These are phyloP conservation scores for Penicillium nucicola DNA, from an alignment of 495 filamentous ascomycete genomes.

Conservation along the genomic window DNA sequence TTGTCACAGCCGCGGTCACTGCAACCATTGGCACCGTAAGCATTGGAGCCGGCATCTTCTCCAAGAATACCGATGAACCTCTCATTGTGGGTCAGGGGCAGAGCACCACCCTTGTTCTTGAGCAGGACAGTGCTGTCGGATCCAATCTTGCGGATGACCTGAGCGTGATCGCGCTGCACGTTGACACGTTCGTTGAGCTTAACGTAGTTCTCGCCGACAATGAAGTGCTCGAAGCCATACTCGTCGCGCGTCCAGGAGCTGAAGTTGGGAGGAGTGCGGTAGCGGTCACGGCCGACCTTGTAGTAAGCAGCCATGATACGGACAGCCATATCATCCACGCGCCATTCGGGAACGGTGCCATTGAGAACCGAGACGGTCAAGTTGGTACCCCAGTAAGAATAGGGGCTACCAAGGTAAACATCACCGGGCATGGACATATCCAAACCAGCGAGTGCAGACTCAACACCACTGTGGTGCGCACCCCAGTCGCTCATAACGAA, in stretches of 20 bases:
- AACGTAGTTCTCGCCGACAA: slow-evolving; percentile 55
- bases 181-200: slow-evolving; percentile 84
- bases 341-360: slow-evolving; percentile 85
- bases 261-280: slow-evolving; percentile 73
- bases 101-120: slow-evolving; percentile 73
- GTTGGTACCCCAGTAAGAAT: slow-evolving; percentile 83
- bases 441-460: slow-evolving; percentile 74
- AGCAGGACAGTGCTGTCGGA: slow-evolving; percentile 79
- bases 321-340: slow-evolving; percentile 88
- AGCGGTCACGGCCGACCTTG: slow-evolving; percentile 72
- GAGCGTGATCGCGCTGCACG: slow-evolving; percentile 71
- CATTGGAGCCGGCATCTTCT: slow-evolving; percentile 76
- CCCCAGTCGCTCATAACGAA: slow-evolving; percentile 91
- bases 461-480: slow-evolving; percentile 82
- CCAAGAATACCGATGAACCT: slow-evolving; percentile 79
- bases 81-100: slow-evolving; percentile 75
- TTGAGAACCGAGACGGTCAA: slow-evolving; percentile 84
- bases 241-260: slow-evolving; percentile 81
- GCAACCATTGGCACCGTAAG: slow-evolving; percentile 82
- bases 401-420: slow-evolving; percentile 64
- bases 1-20: slow-evolving; percentile 76
- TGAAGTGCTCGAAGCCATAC: slow-evolving; percentile 63
- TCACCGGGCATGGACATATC: slow-evolving; percentile 98
- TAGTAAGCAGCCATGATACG: slow-evolving; percentile 94
- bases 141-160: slow-evolving; percentile 69